Percentiles rank a stretch among this genome's conserved stretches.
These are phyloP conservation scores for Antitrichia curtipendula DNA, from an alignment of 225 moss, liverwort and hornwort genomes.

Conservation along the genomic window DNA sequence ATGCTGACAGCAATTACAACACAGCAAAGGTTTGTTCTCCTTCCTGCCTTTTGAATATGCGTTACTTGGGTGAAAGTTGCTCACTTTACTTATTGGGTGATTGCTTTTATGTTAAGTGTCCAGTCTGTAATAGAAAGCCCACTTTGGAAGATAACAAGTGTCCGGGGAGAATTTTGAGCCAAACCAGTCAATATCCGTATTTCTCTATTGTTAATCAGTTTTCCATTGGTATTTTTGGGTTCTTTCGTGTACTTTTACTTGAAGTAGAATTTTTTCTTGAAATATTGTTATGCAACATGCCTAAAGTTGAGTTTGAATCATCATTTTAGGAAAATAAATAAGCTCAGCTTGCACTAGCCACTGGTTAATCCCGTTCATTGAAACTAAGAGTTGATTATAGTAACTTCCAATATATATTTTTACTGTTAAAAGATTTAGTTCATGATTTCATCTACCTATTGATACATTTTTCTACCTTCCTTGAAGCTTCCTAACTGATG, in stretches of 20 bases:
- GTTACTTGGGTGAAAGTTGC: background rate
- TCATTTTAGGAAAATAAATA: background rate
- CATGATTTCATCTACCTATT: background rate
- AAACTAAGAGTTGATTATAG: background rate
- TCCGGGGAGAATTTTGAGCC: background rate
- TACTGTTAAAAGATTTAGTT: background rate
- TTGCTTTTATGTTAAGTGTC: background rate
- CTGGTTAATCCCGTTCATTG: background rate
- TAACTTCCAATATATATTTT: background rate
- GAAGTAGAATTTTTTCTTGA: background rate
- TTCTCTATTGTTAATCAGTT: background rate
- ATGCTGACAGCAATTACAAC: slow-evolving; percentile 94
- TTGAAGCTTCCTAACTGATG: background rate
- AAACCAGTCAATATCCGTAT: background rate
- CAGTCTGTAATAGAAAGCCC: background rate
- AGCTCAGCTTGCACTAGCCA: background rate
- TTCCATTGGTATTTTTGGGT: background rate
- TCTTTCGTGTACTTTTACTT: background rate
- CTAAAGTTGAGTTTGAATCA: background rate
- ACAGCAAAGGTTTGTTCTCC: slow-evolving; percentile 44
- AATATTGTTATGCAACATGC: background rate
- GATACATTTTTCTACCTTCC: background rate
- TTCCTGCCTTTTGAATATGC: background rate
- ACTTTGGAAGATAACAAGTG: background rate
- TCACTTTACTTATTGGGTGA: background rate